Evolutionary conservation across 352 stramenopile species (phyloP).

Genomic region (Poterioochromonas sp.): DNA sequence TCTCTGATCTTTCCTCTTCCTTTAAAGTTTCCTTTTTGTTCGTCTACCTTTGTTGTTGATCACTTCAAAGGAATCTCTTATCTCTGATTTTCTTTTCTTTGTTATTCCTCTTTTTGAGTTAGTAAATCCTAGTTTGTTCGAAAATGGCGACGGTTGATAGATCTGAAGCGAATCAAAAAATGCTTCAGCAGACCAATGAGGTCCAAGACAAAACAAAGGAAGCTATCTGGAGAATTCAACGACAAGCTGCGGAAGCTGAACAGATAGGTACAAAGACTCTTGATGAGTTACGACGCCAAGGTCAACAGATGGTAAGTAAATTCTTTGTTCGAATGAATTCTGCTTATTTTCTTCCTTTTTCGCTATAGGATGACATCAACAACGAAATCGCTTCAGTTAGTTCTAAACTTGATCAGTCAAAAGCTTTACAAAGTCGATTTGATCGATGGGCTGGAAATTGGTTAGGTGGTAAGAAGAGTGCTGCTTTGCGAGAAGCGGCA

Average conservation of each 20-base stretch:
- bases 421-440: slow-evolving; percentile 5
- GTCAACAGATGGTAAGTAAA: slow-evolving; percentile 14
- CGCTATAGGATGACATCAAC: slow-evolving; percentile 18
- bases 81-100: too few relatives aligned
- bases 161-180: neutral
- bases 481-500: slow-evolving; percentile 17
- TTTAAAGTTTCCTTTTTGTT: too few relatives aligned
- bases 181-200: neutral
- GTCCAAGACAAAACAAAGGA: slow-evolving; percentile 24
- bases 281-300: slow-evolving; percentile 22
- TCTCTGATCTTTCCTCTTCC: too few relatives aligned
- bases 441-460: slow-evolving; percentile 23
- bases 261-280: neutral
- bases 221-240: neutral
- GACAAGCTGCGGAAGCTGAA: neutral
- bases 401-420: neutral
- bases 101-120: too few relatives aligned
- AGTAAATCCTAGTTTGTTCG: too few relatives aligned
- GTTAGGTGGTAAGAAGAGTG: neutral
- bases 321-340: neutral
- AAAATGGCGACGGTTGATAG: slow-evolving; percentile 7
- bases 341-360: neutral
- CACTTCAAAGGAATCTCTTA: too few relatives aligned
- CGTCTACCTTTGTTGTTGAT: too few relatives aligned
- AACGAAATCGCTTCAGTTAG: neutral